Conservation (phyloP, 108 stramenopile species). For the Pseudonitzschia delicatissima region DNA sequence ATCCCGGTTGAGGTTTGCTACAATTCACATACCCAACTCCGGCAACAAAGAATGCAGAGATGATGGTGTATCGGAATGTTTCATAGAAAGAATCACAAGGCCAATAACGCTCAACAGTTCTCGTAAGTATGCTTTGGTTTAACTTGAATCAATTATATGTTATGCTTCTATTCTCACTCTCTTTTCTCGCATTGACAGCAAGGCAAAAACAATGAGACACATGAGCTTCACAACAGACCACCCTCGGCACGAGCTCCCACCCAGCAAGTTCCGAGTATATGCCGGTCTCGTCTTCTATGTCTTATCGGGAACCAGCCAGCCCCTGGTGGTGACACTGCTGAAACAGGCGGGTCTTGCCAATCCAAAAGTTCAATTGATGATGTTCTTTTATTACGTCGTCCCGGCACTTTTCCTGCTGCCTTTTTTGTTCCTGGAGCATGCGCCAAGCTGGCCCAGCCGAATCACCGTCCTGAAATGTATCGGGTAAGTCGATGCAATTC, state of each 20-base stretch:
- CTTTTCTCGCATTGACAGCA: too few relatives aligned
- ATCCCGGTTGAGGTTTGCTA: too few relatives aligned
- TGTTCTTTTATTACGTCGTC: slow-evolving; percentile 72
- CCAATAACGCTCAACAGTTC: background rate
- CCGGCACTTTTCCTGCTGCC: slow-evolving; percentile 37
- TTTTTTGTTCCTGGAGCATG: background rate
- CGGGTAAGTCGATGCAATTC: slow-evolving; percentile 1
- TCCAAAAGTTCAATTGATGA: slow-evolving; percentile 62
- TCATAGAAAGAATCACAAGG: background rate
- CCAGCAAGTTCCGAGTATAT: slow-evolving; percentile 32
- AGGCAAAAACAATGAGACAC: too few relatives aligned
- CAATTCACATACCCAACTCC: too few relatives aligned
- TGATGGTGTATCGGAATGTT: too few relatives aligned
- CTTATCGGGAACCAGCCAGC: slow-evolving; percentile 66
- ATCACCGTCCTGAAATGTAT: slow-evolving; percentile 34
- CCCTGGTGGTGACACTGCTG: slow-evolving; percentile 63
- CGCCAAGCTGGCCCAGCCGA: slow-evolving; percentile 20
- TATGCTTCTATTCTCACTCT: too few relatives aligned
- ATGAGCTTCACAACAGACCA: too few relatives aligned
- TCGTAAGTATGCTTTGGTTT: too few relatives aligned
- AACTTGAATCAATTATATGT: too few relatives aligned
- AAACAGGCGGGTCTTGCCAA: slow-evolving; percentile 55
- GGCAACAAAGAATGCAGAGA: too few relatives aligned
- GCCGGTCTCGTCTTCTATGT: slow-evolving; percentile 45
- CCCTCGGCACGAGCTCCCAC: too few relatives aligned